A percentile compares a stretch with the other conserved stretches of the same genome.
These are phyloP conservation scores for Trametes cingulata DNA, from an alignment of 768 basidiomycete genomes.

Conservation along the genomic window DNA sequence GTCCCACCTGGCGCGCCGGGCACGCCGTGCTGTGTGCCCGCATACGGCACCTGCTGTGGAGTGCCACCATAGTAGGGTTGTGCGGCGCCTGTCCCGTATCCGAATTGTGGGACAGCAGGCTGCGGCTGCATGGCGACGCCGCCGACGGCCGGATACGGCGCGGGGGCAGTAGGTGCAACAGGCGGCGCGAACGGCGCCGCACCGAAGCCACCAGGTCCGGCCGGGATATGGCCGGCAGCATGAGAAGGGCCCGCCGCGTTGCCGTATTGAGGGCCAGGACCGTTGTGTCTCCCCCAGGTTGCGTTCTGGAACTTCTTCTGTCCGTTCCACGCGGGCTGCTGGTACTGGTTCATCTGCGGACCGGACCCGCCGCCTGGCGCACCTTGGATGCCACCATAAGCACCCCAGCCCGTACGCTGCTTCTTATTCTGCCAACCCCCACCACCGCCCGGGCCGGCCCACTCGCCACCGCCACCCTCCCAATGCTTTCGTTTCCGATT, in stretches of 20 bases:
- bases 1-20: neutral
- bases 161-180: neutral
- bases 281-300: neutral
- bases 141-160: constrained; percentile 7
- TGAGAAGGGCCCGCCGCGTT: constrained; percentile 1
- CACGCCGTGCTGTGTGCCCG: neutral
- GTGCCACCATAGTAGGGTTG: constrained; percentile 2
- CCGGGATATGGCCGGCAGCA: constrained; percentile 6
- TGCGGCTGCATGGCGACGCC: neutral
- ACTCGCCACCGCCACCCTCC: constrained; percentile 6
- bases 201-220: constrained; percentile 11
- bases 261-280: constrained; percentile 12
- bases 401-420: constrained; percentile 2
- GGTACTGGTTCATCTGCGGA: neutral
- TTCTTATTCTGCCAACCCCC: constrained; percentile 13
- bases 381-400: neutral
- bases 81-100: neutral
- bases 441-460: neutral
- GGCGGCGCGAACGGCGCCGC: neutral
- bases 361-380: neutral
- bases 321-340: constrained; percentile 6
- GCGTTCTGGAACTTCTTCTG: constrained; percentile 4
- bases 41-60: neutral
- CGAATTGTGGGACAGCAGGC: neutral
- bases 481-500: constrained; percentile 17